A percentile compares a stretch with the other conserved stretches of the same genome.
Conservation (phyloP, 2,329 filamentous ascomycete genomes). For the Penicillium thymicola region DNA sequence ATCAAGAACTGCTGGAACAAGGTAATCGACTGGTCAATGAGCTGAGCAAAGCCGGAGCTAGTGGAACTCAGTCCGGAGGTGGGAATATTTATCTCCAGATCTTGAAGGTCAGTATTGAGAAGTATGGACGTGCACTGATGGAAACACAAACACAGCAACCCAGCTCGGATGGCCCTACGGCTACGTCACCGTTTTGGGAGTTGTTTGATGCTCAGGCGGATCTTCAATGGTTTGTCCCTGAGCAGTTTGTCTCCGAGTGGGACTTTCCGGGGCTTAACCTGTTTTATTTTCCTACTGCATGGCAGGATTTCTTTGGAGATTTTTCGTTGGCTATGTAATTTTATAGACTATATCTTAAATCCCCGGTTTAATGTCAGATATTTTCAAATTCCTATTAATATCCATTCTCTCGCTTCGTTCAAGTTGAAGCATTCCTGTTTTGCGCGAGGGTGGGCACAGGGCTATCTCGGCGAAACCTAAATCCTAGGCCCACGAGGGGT, state of each 20-base stretch:
- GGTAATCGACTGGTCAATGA: conserved; percentile 46
- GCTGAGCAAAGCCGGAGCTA: conserved; percentile 34
- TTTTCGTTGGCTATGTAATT: conserved; percentile 26
- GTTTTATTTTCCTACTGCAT: conserved; percentile 48
- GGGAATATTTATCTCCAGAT: conserved; percentile 52
- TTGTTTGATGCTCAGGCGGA: conserved; percentile 44
- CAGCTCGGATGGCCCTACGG: conserved; percentile 10
- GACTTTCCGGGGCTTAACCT: conserved; percentile 55
- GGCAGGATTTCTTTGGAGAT: conserved; percentile 50
- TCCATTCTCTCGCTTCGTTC: no score
- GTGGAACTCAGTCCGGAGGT: conserved; percentile 37
- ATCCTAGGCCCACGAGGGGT: no score
- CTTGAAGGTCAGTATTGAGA: conserved; percentile 49
- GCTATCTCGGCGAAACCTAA: no score
- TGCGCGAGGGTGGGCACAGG: no score
- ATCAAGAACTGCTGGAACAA: conserved; percentile 43
- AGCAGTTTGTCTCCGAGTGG: conserved; percentile 58
- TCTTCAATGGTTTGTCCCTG: conserved; percentile 53
- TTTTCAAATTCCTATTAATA: background rate
- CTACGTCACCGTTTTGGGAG: conserved; percentile 34
- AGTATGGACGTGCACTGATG: conserved; percentile 47
- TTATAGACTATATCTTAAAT: background rate
- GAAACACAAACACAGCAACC: conserved; percentile 35
- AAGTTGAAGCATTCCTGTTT: no score
- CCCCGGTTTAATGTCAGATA: background rate